Conservation (phyloP, 2,329 filamentous ascomycete genomes). For the Apiospora sp. region DNA sequence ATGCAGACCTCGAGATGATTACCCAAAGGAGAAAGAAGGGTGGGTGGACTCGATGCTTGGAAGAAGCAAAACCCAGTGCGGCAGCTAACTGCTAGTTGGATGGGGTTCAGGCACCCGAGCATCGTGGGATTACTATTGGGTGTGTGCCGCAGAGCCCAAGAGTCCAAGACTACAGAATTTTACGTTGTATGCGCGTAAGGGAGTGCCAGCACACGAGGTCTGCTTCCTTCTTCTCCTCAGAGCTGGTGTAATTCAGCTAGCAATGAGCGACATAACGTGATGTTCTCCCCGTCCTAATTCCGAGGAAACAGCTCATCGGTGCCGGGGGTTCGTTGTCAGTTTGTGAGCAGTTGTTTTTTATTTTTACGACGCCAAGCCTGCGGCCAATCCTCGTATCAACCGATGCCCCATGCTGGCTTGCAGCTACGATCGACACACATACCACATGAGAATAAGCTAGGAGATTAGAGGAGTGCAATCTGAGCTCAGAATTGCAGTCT, state of each 20-base stretch:
- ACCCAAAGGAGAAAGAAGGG: slow-evolving; percentile 13
- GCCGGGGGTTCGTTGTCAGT: not conserved
- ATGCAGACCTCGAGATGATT: slow-evolving; percentile 2
- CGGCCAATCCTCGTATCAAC: slow-evolving; percentile 8
- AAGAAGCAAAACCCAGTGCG: slow-evolving; percentile 11
- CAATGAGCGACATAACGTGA: not conserved
- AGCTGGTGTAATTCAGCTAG: not conserved
- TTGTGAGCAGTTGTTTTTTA: not conserved
- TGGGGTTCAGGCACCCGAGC: slow-evolving; percentile 1
- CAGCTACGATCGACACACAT: slow-evolving; percentile 1
- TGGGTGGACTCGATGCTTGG: slow-evolving; percentile 2
- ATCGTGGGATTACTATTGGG: slow-evolving; percentile 9
- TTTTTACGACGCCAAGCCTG: not conserved
- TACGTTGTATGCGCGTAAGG: not conserved
- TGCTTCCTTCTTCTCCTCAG: not conserved
- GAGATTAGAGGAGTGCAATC: not conserved
- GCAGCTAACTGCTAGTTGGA: slow-evolving; percentile 14
- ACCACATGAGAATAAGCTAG: not conserved
- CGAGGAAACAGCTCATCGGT: not conserved
- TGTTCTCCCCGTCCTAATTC: not conserved
- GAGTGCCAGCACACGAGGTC: not conserved
- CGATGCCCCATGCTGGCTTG: not conserved
- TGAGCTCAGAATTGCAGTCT: not conserved
- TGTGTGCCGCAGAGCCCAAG: not conserved
- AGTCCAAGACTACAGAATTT: not conserved